phyloP scores from a whole-genome alignment of 2,329 filamentous ascomycete species.

The Fusarium denticulatum region DNA sequence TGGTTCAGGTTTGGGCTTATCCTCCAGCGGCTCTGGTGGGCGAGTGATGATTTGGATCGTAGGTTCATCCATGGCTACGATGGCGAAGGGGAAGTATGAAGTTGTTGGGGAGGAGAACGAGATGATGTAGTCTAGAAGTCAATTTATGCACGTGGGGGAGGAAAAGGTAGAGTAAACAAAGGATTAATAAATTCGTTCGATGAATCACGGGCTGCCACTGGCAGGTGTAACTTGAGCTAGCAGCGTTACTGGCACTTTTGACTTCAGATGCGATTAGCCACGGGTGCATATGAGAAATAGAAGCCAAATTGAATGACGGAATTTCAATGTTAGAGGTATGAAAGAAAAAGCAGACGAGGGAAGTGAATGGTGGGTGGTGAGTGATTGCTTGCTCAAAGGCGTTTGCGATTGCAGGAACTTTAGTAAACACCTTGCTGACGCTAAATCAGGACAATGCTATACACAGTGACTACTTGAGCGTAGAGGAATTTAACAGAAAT shows the following conservation, averaged over 20 bases:
- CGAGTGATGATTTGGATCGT: background rate
- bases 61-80: background rate
- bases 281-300: background rate
- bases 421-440: no score
- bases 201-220: background rate
- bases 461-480: no score
- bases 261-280: background rate
- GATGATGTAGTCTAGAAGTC: background rate
- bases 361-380: no score
- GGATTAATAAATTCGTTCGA: background rate
- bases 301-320: no score
- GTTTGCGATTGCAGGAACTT: background rate
- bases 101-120: background rate
- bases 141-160: background rate
- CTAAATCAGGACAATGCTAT: background rate
- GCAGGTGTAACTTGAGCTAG: background rate
- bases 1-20: background rate
- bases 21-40: background rate
- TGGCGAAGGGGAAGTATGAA: background rate
- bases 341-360: background rate
- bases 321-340: accelerated
- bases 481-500: accelerated
- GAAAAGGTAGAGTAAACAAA: background rate
- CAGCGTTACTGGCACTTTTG: background rate
- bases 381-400: background rate